Evolutionary conservation across 345 rosid genomes (phyloP).

Genomic region (Arabis alpina): DNA sequence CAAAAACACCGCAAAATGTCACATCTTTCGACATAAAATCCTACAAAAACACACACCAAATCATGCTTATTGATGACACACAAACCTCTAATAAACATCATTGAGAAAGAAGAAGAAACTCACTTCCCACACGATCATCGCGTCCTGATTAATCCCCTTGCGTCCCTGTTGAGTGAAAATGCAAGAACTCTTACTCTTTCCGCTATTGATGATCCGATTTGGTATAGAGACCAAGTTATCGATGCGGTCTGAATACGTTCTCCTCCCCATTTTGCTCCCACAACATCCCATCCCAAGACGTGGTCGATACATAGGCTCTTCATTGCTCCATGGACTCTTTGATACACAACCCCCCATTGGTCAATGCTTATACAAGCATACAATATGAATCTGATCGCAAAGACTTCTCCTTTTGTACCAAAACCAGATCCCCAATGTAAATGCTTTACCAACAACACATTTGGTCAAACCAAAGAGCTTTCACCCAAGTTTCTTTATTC

Average conservation of each 20-base stretch:
- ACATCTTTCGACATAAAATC: conserved; percentile 91
- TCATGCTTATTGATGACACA: conserved; percentile 1
- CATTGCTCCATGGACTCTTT: conserved; percentile 73
- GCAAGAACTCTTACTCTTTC: conserved; percentile 86
- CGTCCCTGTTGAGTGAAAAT: conserved; percentile 97
- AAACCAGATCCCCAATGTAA: conserved; percentile 52
- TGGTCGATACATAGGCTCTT: conserved; percentile 58
- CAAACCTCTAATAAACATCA: conserved; percentile 22
- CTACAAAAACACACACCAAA: conserved; percentile 48
- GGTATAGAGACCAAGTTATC: conserved; percentile 76
- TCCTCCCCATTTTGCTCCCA: conserved; percentile 70
- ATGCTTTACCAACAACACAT: conserved; percentile 46
- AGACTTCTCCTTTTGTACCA: conserved; percentile 41
- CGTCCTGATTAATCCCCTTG: conserved; percentile 97
- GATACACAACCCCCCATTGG: conserved; percentile 96
- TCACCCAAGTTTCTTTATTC: conserved; percentile 30
- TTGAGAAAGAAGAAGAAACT: conserved; percentile 43
- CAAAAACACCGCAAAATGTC: conserved; percentile 93
- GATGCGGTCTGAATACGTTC: conserved; percentile 69
- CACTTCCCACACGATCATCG: conserved; percentile 99
- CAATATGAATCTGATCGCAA: conserved; percentile 43
- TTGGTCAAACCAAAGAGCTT: conserved; percentile 51
- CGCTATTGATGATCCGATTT: conserved; percentile 72
- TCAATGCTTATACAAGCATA: conserved; percentile 40
- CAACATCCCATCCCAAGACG: conserved; percentile 68